Percentiles rank a stretch among this genome's conserved stretches.
phyloP scores from a whole-genome alignment of 805 yeast genomes.

The Saccharomyces mikatae region DNA sequence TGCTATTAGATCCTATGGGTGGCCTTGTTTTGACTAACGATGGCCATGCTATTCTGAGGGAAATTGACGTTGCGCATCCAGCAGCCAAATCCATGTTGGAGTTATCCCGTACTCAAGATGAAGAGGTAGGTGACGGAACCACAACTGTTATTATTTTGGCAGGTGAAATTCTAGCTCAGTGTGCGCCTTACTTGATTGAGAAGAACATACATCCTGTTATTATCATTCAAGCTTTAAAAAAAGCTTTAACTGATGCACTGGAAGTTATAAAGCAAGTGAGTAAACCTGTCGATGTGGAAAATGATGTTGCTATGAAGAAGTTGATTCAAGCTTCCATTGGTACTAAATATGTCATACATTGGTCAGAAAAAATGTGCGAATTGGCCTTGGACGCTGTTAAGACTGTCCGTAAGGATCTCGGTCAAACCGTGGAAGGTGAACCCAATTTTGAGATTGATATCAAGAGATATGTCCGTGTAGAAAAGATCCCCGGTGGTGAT shows the following conservation, averaged over 20 bases:
- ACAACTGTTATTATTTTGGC: conserved; percentile 95
- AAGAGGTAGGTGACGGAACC: conserved; percentile 98
- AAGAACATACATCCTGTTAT: conserved; percentile 95
- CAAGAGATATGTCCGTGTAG: conserved; percentile 87
- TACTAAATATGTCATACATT: conserved; percentile 83
- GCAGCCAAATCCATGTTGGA: conserved; percentile 99
- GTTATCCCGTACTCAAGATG: conserved; percentile 93
- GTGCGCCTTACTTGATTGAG: conserved; percentile 82
- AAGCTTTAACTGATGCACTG: conserved; percentile 84
- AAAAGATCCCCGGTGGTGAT: conserved; percentile 97
- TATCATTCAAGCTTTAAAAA: conserved; percentile 86
- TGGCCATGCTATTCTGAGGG: conserved; percentile 96
- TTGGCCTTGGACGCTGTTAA: conserved; percentile 82
- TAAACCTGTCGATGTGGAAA: conserved; percentile 70
- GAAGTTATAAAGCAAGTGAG: conserved; percentile 79
- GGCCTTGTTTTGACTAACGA: conserved; percentile 96
- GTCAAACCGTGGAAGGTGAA: conserved; percentile 36
- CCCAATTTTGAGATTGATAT: conserved; percentile 76
- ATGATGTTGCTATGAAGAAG: conserved; percentile 80
- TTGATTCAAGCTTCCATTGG: conserved; percentile 89
- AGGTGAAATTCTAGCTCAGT: conserved; percentile 92
- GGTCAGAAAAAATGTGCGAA: conserved; percentile 87
- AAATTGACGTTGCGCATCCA: conserved; percentile 95
- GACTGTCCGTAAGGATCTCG: conserved; percentile 59
- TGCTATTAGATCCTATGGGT: conserved; percentile 90